Conservation (phyloP, 2,329 filamentous ascomycete species). For the Paecilomyces dactylethromorphus region DNA sequence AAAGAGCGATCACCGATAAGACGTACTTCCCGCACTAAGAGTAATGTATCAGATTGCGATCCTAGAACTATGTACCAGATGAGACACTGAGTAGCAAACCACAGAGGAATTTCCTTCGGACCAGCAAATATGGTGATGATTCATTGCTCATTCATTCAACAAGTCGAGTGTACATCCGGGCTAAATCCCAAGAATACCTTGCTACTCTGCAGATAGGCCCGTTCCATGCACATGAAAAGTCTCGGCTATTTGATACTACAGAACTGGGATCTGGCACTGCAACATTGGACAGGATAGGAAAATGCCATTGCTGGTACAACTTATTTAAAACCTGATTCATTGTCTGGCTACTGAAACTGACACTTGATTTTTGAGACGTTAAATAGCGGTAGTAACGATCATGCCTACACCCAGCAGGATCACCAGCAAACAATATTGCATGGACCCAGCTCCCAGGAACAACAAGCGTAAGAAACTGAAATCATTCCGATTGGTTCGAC, state of each 20-base stretch:
- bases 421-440: background rate
- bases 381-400: background rate
- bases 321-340: background rate
- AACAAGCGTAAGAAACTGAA: slow-evolving; percentile 12
- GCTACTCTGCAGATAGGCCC: background rate
- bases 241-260: too few species aligned
- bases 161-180: background rate
- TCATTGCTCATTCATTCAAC: background rate
- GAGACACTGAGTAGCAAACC: background rate
- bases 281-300: too few species aligned
- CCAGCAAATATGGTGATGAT: background rate
- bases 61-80: background rate
- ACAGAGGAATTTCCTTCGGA: background rate
- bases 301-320: background rate
- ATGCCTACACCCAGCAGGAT: background rate
- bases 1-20: background rate
- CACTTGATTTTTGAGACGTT: background rate
- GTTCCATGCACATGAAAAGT: background rate
- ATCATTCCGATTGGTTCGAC: slow-evolving; percentile 31
- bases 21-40: background rate
- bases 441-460: background rate
- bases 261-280: too few species aligned
- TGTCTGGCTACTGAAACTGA: background rate
- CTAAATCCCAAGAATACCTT: background rate
- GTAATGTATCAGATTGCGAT: background rate